phyloP scores from a whole-genome alignment of 2,329 filamentous ascomycete species.

The Atkinsonella texensis region DNA sequence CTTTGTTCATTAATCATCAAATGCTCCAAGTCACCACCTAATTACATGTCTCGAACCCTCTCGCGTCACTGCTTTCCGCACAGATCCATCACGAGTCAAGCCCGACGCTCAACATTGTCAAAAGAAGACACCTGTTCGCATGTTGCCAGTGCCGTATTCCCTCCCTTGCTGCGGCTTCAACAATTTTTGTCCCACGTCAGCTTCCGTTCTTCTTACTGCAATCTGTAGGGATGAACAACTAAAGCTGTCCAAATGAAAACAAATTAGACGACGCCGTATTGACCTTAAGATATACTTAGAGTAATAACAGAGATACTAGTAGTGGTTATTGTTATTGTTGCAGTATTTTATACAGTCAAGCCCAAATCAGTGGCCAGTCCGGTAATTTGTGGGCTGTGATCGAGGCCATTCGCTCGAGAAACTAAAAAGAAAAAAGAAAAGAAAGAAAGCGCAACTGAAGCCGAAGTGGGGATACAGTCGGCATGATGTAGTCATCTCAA shows the following conservation, averaged over 20 bases:
- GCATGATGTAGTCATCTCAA: neutral
- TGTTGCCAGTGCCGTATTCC: neutral
- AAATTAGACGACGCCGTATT: neutral
- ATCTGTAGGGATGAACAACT: neutral
- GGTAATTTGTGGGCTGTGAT: neutral
- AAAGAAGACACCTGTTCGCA: neutral
- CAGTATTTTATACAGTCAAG: neutral
- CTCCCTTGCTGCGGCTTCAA: neutral
- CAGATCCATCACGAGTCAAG: neutral
- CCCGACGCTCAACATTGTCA: neutral
- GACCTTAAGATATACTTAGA: neutral
- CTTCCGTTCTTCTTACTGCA: neutral
- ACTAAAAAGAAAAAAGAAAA: neutral
- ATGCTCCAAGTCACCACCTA: neutral
- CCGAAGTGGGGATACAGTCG: neutral
- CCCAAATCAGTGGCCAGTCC: neutral
- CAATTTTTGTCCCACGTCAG: neutral
- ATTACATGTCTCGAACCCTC: neutral
- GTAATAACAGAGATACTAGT: neutral
- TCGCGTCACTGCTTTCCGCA: neutral
- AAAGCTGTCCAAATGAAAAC: neutral
- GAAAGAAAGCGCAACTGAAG: neutral
- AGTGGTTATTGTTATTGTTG: neutral
- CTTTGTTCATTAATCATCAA: neutral
- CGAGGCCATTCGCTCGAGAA: neutral